Base-by-base conservation (phyloP, 495 filamentous ascomycete genomes). In the Neurospora sp. region DNA sequence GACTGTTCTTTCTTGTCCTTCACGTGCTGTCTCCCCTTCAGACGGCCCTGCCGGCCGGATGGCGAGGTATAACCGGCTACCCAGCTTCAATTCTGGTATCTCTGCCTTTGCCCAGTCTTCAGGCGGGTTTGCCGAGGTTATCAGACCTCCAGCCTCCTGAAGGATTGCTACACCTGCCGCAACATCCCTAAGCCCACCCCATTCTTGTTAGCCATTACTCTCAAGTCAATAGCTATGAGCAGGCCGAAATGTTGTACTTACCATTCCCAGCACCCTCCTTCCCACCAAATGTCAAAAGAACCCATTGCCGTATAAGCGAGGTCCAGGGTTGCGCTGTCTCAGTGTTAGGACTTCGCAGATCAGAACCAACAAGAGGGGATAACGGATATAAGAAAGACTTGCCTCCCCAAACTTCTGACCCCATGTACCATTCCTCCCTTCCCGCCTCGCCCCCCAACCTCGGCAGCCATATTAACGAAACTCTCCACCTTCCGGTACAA, bases 261-360 rank as follows among this genome's bases (percentile, higher is more conserved):
- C 82, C 92, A 94, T 69, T 90, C 91, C 92, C 91, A 95, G 75
- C 91, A 93, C 9, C 93, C 93, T 2, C 89, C 91, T 76, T 95
- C 93, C 93, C 93, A 95, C 79, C 93, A 94, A 40, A 92, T 80
- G 82, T 96, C 93, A 72, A 95, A 76, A 12, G 85, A 83, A 1
- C 93, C 93, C 22, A 85, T 84, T 20, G 93, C 93, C 61, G 94
- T 89, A 39, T 85, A 87, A 59, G 91, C 93, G 16, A 93, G 83
- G 76, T 94, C 93, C 75, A 95, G 81, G 18, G 92, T 93, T 9
- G 93, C 93, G 70, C 86, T 78, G 10, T 6, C 11, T 4, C n/a
- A 4, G 39, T 38, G 42, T 48, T 86, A 20, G 72, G 5, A 18
- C 48, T 16, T 22, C 5, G 8, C 6, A 22, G 9, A 20, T 12